A percentile compares a stretch with the other conserved stretches of the same genome.
Conservation (phyloP, 2,329 filamentous ascomycete species). For the Cladosporium sp. region DNA sequence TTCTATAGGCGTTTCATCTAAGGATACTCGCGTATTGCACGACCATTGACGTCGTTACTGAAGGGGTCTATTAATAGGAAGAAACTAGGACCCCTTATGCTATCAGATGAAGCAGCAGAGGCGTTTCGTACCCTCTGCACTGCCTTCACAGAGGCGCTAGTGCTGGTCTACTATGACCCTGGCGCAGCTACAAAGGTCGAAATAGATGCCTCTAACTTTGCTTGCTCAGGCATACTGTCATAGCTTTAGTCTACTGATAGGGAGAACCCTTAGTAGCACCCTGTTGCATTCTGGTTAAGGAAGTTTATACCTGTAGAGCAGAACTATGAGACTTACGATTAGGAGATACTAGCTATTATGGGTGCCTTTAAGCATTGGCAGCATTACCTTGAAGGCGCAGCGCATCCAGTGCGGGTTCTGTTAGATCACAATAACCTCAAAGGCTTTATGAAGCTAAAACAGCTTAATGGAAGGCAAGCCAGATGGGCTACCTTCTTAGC, state of each 20-base stretch:
- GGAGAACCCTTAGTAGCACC: conserved; percentile 16
- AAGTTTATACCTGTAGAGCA: conserved; percentile 22
- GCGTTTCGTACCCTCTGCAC: neutral
- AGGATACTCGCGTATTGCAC: conserved; percentile 11
- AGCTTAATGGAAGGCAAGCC: neutral
- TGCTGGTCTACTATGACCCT: neutral
- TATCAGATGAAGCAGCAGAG: neutral
- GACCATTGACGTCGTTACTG: neutral
- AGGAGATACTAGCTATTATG: conserved; percentile 19
- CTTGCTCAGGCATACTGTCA: conserved; percentile 15
- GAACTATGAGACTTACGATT: conserved; percentile 23
- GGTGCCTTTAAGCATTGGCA: neutral
- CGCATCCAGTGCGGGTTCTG: neutral
- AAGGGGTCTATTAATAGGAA: neutral
- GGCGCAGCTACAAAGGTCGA: neutral
- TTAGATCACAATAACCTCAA: neutral
- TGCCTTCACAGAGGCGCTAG: conserved; percentile 11
- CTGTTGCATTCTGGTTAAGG: conserved; percentile 19
- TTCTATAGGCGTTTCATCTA: neutral
- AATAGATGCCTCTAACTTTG: conserved; percentile 16
- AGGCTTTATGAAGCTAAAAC: neutral
- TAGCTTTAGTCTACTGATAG: conserved; percentile 9
- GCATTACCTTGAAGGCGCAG: neutral
- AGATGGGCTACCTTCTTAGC: neutral
- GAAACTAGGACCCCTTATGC: neutral